Base-by-base conservation (phyloP, 495 filamentous ascomycete genomes). In the Articulospora tetracladia region DNA sequence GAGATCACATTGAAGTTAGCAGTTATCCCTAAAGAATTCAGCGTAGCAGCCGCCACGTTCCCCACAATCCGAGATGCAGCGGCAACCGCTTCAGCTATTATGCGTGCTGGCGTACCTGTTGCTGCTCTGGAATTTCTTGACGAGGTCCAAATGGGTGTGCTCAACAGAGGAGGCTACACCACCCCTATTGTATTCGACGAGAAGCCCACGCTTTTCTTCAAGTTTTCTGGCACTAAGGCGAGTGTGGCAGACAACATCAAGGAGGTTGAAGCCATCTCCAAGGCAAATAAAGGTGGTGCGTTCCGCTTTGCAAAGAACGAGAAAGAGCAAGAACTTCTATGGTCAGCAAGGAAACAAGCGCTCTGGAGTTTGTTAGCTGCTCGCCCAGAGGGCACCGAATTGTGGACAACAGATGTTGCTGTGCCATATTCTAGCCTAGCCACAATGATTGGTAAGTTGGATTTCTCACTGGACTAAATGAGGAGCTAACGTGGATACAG, bases 391-490 rank as follows among this genome's bases (percentile, higher is more conserved):
- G 78, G 75, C n/a, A 79, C 82, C 53, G 77, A 83, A 71, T 74
- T 83, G 52, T 83, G 80, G 86, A 70, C 80, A 75, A 96, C 92
- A 12, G 92, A 97, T 70, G 92, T 95, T 13, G 89, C 92, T 0
- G 92, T 97, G 4, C 92, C 92, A 0, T 80, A 96, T 48, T 93
- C 89, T 55, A 76, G 91, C 36, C 76, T 97, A 19, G 87, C 92
- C 1, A 91, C 95, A 68, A 90, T 96, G 25, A 93, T 96, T 56
- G 91, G 64, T 62, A 53, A 30, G 50, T 36, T 11, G 8, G 7
- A 20, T 17, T 32, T 20, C 34, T 27, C 20, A 19, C n/a, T 15
- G 3, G 32, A 12, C 20, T 1, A 25, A 1, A 15, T 2, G 6
- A 11, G n/a, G n/a, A 22, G 46, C 55, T 59, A 20, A 58, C 36